phyloP scores from a whole-genome alignment of 768 basidiomycete species.

The Rhodotorula taiwanensis region DNA sequence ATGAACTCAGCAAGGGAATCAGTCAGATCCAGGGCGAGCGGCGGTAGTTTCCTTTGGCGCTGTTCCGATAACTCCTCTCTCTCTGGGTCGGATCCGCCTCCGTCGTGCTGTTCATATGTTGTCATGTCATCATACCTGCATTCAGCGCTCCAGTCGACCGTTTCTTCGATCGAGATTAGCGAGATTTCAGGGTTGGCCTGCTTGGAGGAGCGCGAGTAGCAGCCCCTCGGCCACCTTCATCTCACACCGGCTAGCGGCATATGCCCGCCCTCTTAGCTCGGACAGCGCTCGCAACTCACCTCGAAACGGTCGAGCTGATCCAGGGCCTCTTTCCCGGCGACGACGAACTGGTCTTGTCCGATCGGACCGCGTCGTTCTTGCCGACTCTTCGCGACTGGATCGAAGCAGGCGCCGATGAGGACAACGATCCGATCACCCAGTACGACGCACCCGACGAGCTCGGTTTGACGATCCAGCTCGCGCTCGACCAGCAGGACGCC shows the following conservation, averaged over 20 bases:
- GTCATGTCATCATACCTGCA: too few species aligned
- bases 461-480: slow-evolving; percentile 10
- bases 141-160: too few species aligned
- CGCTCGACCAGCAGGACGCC: slow-evolving; percentile 5
- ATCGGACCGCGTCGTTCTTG: neutral
- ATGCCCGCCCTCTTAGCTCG: neutral
- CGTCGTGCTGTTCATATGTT: too few species aligned
- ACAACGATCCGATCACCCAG: neutral
- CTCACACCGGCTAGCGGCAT: neutral
- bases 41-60: too few species aligned
- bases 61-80: slow-evolving; percentile 36
- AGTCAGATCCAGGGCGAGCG: slow-evolving; percentile 1
- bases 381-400: slow-evolving; percentile 11
- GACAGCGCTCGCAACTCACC: neutral
- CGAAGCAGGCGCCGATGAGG: neutral
- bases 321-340: slow-evolving; percentile 3
- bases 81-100: neutral
- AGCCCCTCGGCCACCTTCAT: neutral
- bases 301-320: neutral
- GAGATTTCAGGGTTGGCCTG: too few species aligned
- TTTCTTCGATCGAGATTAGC: too few species aligned
- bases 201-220: too few species aligned
- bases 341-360: slow-evolving; percentile 38
- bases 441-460: slow-evolving; percentile 6
- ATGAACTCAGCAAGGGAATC: neutral